These are phyloP conservation scores for Claviceps maximensis DNA, from an alignment of 2,329 filamentous ascomycete genomes.

Conservation along the genomic window DNA sequence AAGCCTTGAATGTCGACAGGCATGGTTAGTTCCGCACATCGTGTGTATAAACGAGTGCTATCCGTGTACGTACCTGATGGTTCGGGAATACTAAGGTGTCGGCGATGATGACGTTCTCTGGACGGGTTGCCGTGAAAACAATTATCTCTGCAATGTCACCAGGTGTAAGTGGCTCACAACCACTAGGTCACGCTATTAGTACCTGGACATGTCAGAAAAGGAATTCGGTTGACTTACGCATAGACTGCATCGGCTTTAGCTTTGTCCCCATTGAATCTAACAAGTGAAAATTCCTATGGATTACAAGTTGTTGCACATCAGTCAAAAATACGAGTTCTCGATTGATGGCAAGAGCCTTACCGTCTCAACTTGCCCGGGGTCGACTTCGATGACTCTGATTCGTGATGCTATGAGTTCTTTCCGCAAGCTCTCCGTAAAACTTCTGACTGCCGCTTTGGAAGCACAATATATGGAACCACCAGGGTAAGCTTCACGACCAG, in stretches of 20 bases:
- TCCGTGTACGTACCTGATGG: conserved; percentile 54
- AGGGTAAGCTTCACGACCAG: conserved; percentile 71
- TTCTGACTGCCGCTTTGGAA: conserved; percentile 77
- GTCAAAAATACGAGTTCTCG: background rate
- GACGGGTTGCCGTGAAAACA: conserved; percentile 70
- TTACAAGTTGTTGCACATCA: conserved; percentile 3
- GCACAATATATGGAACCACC: conserved; percentile 89
- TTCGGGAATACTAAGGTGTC: conserved; percentile 80
- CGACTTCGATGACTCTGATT: conserved; percentile 75
- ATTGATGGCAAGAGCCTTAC: conserved; percentile 21
- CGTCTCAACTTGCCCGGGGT: conserved; percentile 88
- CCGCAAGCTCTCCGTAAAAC: conserved; percentile 70
- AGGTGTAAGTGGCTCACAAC: conserved; percentile 69
- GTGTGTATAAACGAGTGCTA: background rate
- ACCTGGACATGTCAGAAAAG: background rate
- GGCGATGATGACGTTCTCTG: conserved; percentile 83
- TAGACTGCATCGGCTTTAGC: conserved; percentile 83
- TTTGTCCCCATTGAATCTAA: conserved; percentile 82
- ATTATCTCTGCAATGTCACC: conserved; percentile 86
- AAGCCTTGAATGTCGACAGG: conserved; percentile 12
- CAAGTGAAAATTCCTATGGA: conserved; percentile 66
- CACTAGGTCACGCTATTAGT: conserved; percentile 28
- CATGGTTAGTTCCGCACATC: background rate
- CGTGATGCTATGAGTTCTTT: conserved; percentile 71
- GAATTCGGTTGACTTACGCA: conserved; percentile 37